These are phyloP conservation scores for Phytophthora capsici DNA, from an alignment of 352 stramenopile species.

Conservation along the genomic window DNA sequence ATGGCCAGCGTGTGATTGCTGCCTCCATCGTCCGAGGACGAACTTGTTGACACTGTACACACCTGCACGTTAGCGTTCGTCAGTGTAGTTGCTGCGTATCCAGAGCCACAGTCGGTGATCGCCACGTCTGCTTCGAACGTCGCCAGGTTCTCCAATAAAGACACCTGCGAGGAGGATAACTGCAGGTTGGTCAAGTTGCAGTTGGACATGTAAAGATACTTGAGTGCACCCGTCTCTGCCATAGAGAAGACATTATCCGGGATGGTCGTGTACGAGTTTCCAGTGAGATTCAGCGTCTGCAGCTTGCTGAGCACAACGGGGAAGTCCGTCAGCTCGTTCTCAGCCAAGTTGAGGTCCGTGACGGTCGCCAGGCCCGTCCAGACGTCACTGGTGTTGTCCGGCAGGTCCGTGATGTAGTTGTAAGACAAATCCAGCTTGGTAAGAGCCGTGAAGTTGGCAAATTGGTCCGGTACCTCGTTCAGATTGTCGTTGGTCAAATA, in stretches of 20 bases:
- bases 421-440: constrained; percentile 48
- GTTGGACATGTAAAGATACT: constrained; percentile 49
- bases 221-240: constrained; percentile 42
- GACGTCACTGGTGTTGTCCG: constrained; percentile 38
- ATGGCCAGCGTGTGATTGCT: constrained; percentile 50
- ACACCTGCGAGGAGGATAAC: constrained; percentile 45
- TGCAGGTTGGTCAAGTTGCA: constrained; percentile 70
- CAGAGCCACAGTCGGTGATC: constrained; percentile 44
- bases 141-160: constrained; percentile 48
- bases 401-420: constrained; percentile 60
- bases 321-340: constrained; percentile 57
- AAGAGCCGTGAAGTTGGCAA: constrained; percentile 40
- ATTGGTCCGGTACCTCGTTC: constrained; percentile 41
- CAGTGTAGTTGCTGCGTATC: constrained; percentile 27
- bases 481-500: constrained; percentile 62
- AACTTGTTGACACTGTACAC: constrained; percentile 29
- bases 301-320: constrained; percentile 39
- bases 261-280: constrained; percentile 54
- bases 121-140: constrained; percentile 53
- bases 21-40: constrained; percentile 17
- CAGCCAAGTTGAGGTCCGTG: constrained; percentile 42
- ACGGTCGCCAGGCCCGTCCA: constrained; percentile 41
- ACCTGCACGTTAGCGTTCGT: constrained; percentile 35
- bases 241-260: constrained; percentile 54
- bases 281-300: constrained; percentile 50